Conservation (phyloP, 345 rosid genomes). For the Citrus hindsii region DNA sequence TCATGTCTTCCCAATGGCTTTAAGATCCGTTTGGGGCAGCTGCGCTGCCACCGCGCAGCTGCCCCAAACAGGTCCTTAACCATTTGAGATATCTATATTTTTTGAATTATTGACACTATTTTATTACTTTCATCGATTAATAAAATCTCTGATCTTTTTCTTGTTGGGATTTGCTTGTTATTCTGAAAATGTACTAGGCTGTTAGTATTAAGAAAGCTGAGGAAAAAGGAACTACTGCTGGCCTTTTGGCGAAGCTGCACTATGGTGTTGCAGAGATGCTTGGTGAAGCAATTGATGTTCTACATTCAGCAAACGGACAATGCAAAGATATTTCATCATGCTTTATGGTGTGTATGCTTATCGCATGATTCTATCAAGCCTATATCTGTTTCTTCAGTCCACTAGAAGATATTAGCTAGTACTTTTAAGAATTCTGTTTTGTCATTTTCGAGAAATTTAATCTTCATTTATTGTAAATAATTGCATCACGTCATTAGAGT, state of each 20-base stretch:
- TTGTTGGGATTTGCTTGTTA: background rate
- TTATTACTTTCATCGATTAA: background rate
- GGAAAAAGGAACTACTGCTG: conserved; percentile 44
- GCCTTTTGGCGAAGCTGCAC: conserved; percentile 70
- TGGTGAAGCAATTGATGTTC: conserved; percentile 41
- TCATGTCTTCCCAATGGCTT: background rate
- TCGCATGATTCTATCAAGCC: background rate
- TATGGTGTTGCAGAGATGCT: conserved; percentile 54
- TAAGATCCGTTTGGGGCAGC: too few species aligned
- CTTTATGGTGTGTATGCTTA: conserved; percentile 42
- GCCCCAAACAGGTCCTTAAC: too few species aligned
- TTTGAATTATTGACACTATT: background rate
- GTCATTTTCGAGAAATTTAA: background rate
- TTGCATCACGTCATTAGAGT: background rate
- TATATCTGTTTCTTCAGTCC: background rate
- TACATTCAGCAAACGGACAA: conserved; percentile 36
- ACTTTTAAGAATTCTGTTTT: background rate
- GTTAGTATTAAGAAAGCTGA: conserved; percentile 63
- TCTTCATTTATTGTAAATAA: background rate
- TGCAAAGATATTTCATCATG: conserved; percentile 49
- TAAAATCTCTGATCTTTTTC: background rate
- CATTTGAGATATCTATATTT: background rate
- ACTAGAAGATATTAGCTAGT: background rate
- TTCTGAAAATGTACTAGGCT: conserved; percentile 34
- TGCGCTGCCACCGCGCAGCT: too few species aligned